phyloP scores from a whole-genome alignment of 2,329 filamentous ascomycete species.

The Acephala macrosclerotiorum region DNA sequence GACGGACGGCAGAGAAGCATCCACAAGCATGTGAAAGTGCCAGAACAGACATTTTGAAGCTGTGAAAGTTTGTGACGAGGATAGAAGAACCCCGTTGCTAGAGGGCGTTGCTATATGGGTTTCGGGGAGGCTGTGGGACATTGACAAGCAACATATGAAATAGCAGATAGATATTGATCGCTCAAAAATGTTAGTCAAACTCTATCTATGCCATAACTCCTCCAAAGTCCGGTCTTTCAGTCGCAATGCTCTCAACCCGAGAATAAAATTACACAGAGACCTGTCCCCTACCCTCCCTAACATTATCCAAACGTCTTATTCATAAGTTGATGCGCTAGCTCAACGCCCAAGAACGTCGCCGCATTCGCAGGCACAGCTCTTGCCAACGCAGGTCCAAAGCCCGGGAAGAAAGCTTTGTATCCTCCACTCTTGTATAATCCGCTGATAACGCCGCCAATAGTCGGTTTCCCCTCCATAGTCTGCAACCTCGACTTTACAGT shows the following conservation, averaged over 20 bases:
- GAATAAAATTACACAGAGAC: slow-evolving; percentile 4
- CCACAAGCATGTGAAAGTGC: not conserved
- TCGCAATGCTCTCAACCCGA: slow-evolving; percentile 3
- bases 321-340: slow-evolving; percentile 85
- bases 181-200: slow-evolving; percentile 3
- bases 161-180: not conserved
- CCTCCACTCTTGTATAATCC: slow-evolving; percentile 87
- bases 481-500: slow-evolving; percentile 95
- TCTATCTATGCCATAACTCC: slow-evolving; percentile 12
- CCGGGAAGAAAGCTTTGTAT: slow-evolving; percentile 93
- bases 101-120: not conserved
- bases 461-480: slow-evolving; percentile 85
- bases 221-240: slow-evolving; percentile 12
- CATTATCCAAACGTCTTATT: slow-evolving; percentile 70
- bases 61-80: not conserved
- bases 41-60: not conserved
- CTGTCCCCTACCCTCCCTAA: not conserved
- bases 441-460: slow-evolving; percentile 79
- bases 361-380: slow-evolving; percentile 96
- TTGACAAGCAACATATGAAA: not conserved
- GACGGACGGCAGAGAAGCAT: too few relatives aligned
- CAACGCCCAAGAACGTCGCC: slow-evolving; percentile 89
- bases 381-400: slow-evolving; percentile 90
- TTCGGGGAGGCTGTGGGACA: not conserved
- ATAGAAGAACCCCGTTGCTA: not conserved